Evolutionary conservation across 768 basidiomycete species (phyloP), one percentile per base, ranked within the genome.

Genomic region (Leccinum arenicola): DNA sequence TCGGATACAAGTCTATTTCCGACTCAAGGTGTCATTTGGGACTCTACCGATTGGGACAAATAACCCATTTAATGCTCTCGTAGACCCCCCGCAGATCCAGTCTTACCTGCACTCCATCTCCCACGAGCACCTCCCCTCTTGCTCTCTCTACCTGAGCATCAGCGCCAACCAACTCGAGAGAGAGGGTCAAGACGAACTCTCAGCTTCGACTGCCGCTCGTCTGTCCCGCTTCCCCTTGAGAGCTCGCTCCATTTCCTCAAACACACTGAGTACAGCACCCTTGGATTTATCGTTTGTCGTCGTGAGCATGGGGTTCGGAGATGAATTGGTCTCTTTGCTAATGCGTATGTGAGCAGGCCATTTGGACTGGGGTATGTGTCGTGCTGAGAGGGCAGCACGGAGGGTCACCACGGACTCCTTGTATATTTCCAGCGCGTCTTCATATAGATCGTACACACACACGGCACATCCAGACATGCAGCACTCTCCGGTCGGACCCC

Each of bases 381-480:
- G 71, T 0, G 73, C 68, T 2, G 67, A 50, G 12, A 95, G 82
- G 3, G 82, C 76, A 6, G 72, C 50, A n/a, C 82, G 80, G 10
- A 94, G 72, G 0, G 75, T 60, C 3, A 66, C 66, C 0, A 93
- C 62, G 4, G 85, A 78, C 12, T 81, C 77, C 25, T 81, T 79
- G 75, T 93, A 93, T 12, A 75, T 77, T 23, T 77, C 76, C 2
- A 91, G 71, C 1, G 87, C 82, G 51, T 93, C 91, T 60, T 90
- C 85, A 73, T 94, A 93, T 25, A 94, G 71, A 65, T 93, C 92
- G 73, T 95, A 91, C 8, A 95, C 89, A 71, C 94, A 95, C n/a
- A 95, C 74, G 0, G 93, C 90, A 68, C 94, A 96, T 31, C 91
- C 91, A 3, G 92, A 93, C 93, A 95, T 95, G 77, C 93, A 96